Evolutionary conservation across 2,329 filamentous ascomycete genomes (phyloP).

Genomic region (Pseudogymnoascus sp.): DNA sequence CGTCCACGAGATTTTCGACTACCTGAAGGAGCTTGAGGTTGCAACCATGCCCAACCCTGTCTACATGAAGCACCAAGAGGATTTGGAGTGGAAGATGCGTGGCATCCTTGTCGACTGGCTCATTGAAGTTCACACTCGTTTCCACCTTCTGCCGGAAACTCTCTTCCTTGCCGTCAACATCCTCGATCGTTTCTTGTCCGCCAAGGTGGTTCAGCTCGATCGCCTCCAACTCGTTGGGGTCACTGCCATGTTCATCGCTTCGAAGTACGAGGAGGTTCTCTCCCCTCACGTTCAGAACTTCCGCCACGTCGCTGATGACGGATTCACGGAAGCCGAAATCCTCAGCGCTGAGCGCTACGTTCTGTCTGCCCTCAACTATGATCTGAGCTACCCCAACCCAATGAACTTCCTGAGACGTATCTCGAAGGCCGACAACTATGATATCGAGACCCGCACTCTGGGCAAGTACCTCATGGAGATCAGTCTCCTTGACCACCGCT

Average conservation of each 20-base stretch:
- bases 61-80: constrained; percentile 92
- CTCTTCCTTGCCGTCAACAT: constrained; percentile 96
- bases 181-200: constrained; percentile 93
- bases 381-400: constrained; percentile 96
- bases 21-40: constrained; percentile 78
- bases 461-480: constrained; percentile 99
- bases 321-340: constrained; percentile 91
- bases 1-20: constrained; percentile 94
- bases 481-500: constrained; percentile 86
- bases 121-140: constrained; percentile 94
- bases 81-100: constrained; percentile 97
- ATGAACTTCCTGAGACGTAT: constrained; percentile 99
- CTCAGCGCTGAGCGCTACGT: constrained; percentile 95
- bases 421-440: constrained; percentile 98
- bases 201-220: constrained; percentile 92
- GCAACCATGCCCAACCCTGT: constrained; percentile 76
- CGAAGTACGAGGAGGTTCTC: constrained; percentile 97
- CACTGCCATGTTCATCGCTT: constrained; percentile 98
- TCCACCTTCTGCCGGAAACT: constrained; percentile 90
- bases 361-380: constrained; percentile 83
- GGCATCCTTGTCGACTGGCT: constrained; percentile 97
- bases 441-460: constrained; percentile 93
- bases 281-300: constrained; percentile 96
- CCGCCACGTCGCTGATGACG: constrained; percentile 91
- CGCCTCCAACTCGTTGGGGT: constrained; percentile 94